Evolutionary conservation across 352 stramenopile species (phyloP).

Genomic region (Globisporangium heterothallicum): DNA sequence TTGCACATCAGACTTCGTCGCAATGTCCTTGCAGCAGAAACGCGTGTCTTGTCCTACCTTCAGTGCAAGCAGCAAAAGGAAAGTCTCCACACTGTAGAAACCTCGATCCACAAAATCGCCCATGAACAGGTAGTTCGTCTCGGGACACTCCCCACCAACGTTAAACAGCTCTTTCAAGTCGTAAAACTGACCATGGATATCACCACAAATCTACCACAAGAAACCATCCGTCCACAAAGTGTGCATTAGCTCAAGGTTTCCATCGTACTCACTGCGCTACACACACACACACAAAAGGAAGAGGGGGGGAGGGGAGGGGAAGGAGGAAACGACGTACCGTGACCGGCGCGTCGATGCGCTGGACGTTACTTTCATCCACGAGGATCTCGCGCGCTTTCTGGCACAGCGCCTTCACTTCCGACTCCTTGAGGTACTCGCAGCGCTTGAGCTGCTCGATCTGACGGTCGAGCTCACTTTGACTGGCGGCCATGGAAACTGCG

Average conservation of each 20-base stretch:
- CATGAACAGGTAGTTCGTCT: conserved; percentile 99
- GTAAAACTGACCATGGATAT: conserved; percentile 99
- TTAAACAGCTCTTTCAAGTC: conserved; percentile 98
- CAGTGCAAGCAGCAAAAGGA: conserved; percentile 95
- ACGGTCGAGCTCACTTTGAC: conserved; percentile 81
- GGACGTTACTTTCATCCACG: conserved; percentile 99
- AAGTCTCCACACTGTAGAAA: conserved; percentile 99
- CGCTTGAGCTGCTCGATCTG: conserved; percentile 90
- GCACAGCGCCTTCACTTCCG: conserved; percentile 97
- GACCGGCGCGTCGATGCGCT: conserved; percentile 97
- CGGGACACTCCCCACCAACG: conserved; percentile 96
- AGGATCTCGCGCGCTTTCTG: conserved; percentile 98
- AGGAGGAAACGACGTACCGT: conserved; percentile 78
- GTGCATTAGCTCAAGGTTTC: too few relatives aligned
- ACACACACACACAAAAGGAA: too few relatives aligned
- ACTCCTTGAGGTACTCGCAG: conserved; percentile 98
- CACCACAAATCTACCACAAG: conserved; percentile 93
- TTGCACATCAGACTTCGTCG: neutral
- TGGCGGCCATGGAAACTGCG: conserved; percentile 66
- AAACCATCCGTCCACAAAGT: conserved; percentile 1
- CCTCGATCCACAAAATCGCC: conserved; percentile 99
- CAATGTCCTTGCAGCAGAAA: conserved; percentile 1
- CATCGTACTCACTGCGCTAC: too few relatives aligned
- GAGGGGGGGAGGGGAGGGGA: too few relatives aligned
- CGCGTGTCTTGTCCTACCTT: conserved; percentile 77